phyloP scores from a whole-genome alignment of 768 basidiomycete species.

The Tricholoma matsutake region DNA sequence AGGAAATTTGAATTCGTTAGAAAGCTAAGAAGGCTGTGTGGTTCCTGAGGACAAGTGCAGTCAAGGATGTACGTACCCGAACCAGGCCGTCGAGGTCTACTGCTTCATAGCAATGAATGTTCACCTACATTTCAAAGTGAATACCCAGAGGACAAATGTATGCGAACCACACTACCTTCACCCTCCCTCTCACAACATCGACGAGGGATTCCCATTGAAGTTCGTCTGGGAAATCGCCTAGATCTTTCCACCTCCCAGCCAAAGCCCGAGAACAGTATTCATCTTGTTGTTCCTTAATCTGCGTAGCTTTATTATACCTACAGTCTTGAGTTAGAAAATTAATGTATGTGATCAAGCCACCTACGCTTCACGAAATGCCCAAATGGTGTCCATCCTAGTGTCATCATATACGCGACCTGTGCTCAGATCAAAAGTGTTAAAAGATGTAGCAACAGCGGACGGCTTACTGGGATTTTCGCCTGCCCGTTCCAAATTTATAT shows the following conservation, averaged over 20 bases:
- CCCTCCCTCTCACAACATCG: slow-evolving; percentile 73
- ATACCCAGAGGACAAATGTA: not conserved
- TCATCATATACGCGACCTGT: slow-evolving; percentile 37
- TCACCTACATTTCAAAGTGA: slow-evolving; percentile 33
- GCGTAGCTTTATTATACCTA: slow-evolving; percentile 62
- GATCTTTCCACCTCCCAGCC: slow-evolving; percentile 42
- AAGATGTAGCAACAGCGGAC: not conserved
- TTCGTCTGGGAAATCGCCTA: slow-evolving; percentile 63
- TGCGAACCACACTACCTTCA: slow-evolving; percentile 46
- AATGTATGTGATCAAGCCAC: slow-evolving; percentile 13
- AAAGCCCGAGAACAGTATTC: slow-evolving; percentile 55
- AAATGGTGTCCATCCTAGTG: slow-evolving; percentile 68
- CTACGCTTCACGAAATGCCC: slow-evolving; percentile 66
- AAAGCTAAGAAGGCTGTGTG: slow-evolving; percentile 41
- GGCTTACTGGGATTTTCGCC: slow-evolving; percentile 55
- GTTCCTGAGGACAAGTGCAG: not conserved
- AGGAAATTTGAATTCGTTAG: slow-evolving; percentile 83
- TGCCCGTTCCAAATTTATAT: slow-evolving; percentile 14
- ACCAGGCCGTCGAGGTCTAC: slow-evolving; percentile 74
- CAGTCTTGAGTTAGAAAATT: slow-evolving; percentile 9
- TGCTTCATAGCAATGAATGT: slow-evolving; percentile 53
- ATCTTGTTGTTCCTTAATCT: slow-evolving; percentile 67
- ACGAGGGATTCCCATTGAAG: slow-evolving; percentile 79
- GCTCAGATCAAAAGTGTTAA: slow-evolving; percentile 7
- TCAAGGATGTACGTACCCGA: slow-evolving; percentile 42